Conservation (phyloP, 1,284 basidiomycete genomes). For the Retiboletus flavoniger region DNA sequence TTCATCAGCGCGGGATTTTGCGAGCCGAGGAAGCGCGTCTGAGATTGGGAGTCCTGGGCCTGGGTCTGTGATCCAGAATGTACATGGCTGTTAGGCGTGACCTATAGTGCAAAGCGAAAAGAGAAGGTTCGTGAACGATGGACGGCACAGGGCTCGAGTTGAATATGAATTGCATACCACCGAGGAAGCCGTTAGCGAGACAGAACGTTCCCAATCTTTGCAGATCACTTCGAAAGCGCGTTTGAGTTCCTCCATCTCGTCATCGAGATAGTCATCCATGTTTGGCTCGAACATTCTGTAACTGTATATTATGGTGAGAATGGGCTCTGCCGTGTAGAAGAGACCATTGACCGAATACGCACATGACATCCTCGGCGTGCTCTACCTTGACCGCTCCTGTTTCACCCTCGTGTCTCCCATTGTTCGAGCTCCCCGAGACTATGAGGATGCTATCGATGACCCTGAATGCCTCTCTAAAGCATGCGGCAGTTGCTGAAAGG, state of each 20-base stretch:
- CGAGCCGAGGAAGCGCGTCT: slow-evolving; percentile 72
- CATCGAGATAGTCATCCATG: slow-evolving; percentile 96
- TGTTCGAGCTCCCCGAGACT: slow-evolving; percentile 37
- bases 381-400: slow-evolving; percentile 36
- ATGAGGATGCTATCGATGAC: slow-evolving; percentile 77
- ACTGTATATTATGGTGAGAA: slow-evolving; percentile 39
- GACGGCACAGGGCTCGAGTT: neutral
- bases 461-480: slow-evolving; percentile 85
- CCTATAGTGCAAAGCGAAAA: slow-evolving; percentile 4
- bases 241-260: slow-evolving; percentile 86
- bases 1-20: slow-evolving; percentile 92
- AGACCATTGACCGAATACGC: slow-evolving; percentile 22
- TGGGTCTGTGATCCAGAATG: slow-evolving; percentile 3
- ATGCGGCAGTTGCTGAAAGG: slow-evolving; percentile 84
- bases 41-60: slow-evolving; percentile 38
- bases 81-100: slow-evolving; percentile 8
- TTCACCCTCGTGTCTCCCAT: slow-evolving; percentile 17
- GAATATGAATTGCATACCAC: slow-evolving; percentile 11
- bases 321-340: neutral
- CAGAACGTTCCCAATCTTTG: slow-evolving; percentile 75
- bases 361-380: slow-evolving; percentile 83
- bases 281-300: slow-evolving; percentile 92
- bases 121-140: neutral
- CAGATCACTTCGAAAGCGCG: slow-evolving; percentile 73
- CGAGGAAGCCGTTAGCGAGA: slow-evolving; percentile 31